Conservation (phyloP, 768 basidiomycete species). For the Crassisporium funariophilum region DNA sequence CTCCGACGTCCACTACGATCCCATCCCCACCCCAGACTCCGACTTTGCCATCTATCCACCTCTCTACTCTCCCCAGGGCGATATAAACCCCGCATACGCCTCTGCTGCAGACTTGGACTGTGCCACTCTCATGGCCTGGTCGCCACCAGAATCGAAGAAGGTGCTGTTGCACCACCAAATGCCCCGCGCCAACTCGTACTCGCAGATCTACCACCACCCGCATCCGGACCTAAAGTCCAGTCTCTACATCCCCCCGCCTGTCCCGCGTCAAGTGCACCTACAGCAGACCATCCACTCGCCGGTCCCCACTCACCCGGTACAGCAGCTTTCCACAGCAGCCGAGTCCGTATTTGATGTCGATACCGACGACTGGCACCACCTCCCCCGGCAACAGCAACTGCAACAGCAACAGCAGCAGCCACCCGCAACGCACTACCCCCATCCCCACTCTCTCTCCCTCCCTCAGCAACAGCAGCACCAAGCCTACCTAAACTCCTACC, state of each 20-base stretch:
- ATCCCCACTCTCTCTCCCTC: conserved; percentile 10
- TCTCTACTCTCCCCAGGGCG: no score
- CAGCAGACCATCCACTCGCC: conserved; percentile 28
- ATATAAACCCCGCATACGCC: no score
- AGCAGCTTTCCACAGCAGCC: no score
- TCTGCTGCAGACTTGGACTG: conserved; percentile 18
- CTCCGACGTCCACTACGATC: no score
- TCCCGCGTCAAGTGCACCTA: no score
- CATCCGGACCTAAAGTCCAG: conserved; percentile 21
- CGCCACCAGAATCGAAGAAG: conserved; percentile 16
- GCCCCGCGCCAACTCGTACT: no score
- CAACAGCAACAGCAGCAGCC: conserved; percentile 17
- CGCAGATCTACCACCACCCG: conserved; percentile 11
- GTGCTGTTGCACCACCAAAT: conserved; percentile 3
- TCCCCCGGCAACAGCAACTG: no score
- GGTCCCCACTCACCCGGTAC: conserved; percentile 22
- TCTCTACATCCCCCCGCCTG: conserved; percentile 21
- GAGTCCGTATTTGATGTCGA: no score
- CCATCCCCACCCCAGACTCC: no score
- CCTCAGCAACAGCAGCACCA: conserved; percentile 14
- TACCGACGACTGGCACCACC: no score
- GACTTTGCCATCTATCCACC: no score
- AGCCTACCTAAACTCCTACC: conserved; percentile 6
- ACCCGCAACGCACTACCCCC: conserved; percentile 23
- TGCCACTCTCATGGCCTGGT: conserved; percentile 11